Evolutionary conservation across 2,329 filamentous ascomycete genomes (phyloP).

Genomic region (Sphaerulina vaccinii): DNA sequence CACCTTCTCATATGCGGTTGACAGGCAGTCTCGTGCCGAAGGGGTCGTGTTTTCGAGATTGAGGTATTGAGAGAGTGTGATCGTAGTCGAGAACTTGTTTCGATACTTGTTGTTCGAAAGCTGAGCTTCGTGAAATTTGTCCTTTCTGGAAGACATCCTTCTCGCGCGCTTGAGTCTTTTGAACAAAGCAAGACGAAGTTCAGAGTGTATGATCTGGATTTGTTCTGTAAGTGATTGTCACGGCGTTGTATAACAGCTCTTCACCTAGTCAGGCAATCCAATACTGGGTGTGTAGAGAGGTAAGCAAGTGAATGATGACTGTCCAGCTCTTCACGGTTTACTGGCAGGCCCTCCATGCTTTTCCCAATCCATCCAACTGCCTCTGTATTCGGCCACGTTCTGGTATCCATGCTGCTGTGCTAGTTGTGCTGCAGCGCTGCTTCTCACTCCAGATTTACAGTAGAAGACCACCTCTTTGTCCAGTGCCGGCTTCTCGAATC

Average conservation of each 20-base stretch:
- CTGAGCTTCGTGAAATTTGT: too few relatives aligned
- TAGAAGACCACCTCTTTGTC: constrained; percentile 72
- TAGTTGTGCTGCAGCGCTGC: constrained; percentile 71
- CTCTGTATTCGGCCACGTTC: constrained; percentile 68
- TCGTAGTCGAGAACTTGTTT: constrained; percentile 2
- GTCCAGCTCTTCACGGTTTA: too few relatives aligned
- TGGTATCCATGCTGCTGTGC: constrained; percentile 75
- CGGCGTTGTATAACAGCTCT: too few relatives aligned
- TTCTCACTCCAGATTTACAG: constrained; percentile 87
- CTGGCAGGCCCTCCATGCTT: constrained; percentile 63
- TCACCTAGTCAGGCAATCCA: too few relatives aligned
- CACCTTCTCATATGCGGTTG: neutral
- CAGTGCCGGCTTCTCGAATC: constrained; percentile 66
- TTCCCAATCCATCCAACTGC: constrained; percentile 82
- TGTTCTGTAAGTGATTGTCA: too few relatives aligned
- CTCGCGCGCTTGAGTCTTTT: too few relatives aligned
- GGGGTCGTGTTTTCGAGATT: neutral
- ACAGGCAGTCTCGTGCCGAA: neutral
- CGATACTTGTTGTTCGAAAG: neutral
- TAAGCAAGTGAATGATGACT: too few relatives aligned
- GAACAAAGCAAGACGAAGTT: too few relatives aligned
- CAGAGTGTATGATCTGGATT: too few relatives aligned
- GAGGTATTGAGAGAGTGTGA: neutral
- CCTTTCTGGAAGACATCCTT: too few relatives aligned
- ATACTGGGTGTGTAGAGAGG: too few relatives aligned